A percentile compares a stretch with the other conserved stretches of the same genome.
Evolutionary conservation across 495 filamentous ascomycete genomes (phyloP).

Genomic region (Penicillium coprophilum): DNA sequence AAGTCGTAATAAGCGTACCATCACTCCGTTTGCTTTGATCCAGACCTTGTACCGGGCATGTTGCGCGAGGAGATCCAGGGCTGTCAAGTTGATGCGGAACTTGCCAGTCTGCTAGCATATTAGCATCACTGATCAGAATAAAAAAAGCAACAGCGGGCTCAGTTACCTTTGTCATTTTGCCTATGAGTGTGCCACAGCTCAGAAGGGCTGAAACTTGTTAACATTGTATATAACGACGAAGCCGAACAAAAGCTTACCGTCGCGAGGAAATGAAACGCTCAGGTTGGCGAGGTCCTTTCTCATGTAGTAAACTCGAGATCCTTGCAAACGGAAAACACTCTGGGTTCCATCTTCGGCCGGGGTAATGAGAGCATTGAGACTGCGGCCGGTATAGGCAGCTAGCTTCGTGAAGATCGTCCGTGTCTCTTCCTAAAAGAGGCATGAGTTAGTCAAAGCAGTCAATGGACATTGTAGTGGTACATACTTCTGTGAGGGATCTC

Average conservation of each 20-base stretch:
- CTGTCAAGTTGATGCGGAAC: slow-evolving; percentile 50
- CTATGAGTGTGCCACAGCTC: slow-evolving; percentile 80
- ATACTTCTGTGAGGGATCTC: slow-evolving; percentile 9
- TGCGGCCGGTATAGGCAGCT: slow-evolving; percentile 71
- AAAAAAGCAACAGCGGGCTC: neutral
- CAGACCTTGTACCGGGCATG: slow-evolving; percentile 91
- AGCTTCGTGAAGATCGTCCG: slow-evolving; percentile 66
- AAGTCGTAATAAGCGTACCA: slow-evolving; percentile 37
- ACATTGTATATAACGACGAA: too few relatives aligned
- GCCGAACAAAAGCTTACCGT: slow-evolving; percentile 19
- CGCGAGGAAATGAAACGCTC: slow-evolving; percentile 77
- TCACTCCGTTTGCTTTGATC: slow-evolving; percentile 85
- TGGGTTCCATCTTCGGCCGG: slow-evolving; percentile 66
- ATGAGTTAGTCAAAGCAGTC: neutral
- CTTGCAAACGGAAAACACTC: slow-evolving; percentile 81
- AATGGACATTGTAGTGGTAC: neutral
- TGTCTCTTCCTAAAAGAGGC: slow-evolving; percentile 2
- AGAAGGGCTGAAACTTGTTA: slow-evolving; percentile 33
- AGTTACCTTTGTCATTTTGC: slow-evolving; percentile 35
- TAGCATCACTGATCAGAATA: slow-evolving; percentile 7
- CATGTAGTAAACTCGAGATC: slow-evolving; percentile 83
- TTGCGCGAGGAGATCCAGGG: slow-evolving; percentile 76
- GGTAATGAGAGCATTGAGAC: slow-evolving; percentile 3
- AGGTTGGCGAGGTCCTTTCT: slow-evolving; percentile 83
- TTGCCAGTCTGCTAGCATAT: slow-evolving; percentile 79